Base-by-base conservation (phyloP, 2,329 filamentous ascomycete species). In the Neopestalotiopsis rosae region DNA sequence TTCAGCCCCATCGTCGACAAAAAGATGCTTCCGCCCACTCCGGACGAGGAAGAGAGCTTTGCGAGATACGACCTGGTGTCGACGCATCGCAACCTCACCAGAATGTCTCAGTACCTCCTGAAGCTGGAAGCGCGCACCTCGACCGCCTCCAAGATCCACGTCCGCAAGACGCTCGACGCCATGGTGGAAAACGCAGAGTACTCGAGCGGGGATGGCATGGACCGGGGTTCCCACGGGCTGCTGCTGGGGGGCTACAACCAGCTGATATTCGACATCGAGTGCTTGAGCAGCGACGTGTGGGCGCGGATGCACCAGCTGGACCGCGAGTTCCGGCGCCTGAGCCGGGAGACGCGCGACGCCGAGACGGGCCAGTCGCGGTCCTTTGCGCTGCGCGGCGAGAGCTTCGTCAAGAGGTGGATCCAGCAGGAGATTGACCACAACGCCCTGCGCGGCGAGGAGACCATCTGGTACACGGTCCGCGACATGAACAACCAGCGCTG, bases 61-160 rank as follows among this genome's bases (percentile, higher is more conserved):
- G 28, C 24, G 3, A 57, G 20, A 14, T 59, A 65, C 4, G 62
- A 34, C 30, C 72, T 67, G 10, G 61, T 65, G 0, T 69, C 70
- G 1, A 67, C 73, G 3, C 71, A 72, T 5, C 69, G 68, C 5
- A 77, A 74, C 58, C 68, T 78, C 10, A 76, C 74, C 1, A 71
- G 71, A 17, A 66, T 74, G 5, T 74, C 73, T 1, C 75, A 78
- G 65, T 76, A 75, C 62, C 34, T 77, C n/a, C 70, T 78, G 1
- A 78, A 78, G 65, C 67, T 78, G 14, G 75, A 78, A 65, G 74
- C 71, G 10, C 73, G 76, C 17, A 69, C 74, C 9, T 71, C 73
- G 7, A 75, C 75, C 32, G 68, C 73, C 5, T 73, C 73, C 12
- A 77, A 78, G 9, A 74, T 78, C 42, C 73, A 73, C 0, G 75